Percentiles rank a stretch among this genome's conserved stretches.
phyloP scores from a whole-genome alignment of 176 grass and related monocot species.

The Ensete ventricosum region DNA sequence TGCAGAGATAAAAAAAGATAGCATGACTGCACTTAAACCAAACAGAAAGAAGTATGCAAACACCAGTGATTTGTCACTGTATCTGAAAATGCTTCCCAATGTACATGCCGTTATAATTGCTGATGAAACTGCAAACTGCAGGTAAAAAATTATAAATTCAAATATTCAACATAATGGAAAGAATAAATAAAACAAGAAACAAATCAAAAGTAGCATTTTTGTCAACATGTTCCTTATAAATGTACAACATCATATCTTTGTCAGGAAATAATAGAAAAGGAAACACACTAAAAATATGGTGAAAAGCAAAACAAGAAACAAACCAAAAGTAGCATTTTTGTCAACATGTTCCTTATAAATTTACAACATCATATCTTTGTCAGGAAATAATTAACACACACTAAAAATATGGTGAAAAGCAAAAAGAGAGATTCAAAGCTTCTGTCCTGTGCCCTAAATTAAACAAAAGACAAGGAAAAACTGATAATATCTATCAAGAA shows the following conservation, averaged over 20 bases:
- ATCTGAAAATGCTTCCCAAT: slow-evolving; percentile 39
- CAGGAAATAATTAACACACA: neutral
- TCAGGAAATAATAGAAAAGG: neutral
- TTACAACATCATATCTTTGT: neutral
- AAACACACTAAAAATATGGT: neutral
- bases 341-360: neutral
- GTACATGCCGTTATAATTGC: slow-evolving; percentile 42
- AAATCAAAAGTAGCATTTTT: neutral
- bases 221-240: neutral
- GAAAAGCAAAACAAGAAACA: neutral
- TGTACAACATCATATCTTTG: neutral
- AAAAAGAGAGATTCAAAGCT: neutral
- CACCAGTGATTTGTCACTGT: slow-evolving; percentile 44
- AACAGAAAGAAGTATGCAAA: slow-evolving; percentile 40
- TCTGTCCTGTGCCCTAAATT: no score
- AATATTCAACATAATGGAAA: neutral
- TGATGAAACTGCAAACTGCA: slow-evolving; percentile 53
- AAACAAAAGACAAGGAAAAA: no score
- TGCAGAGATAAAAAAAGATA: slow-evolving; percentile 39
- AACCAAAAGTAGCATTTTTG: neutral
- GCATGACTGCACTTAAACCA: slow-evolving; percentile 35
- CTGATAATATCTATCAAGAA: no score
- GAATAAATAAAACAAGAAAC: neutral
- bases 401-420: neutral
- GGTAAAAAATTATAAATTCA: slow-evolving; percentile 1